Evolutionary conservation across 331 rosid genomes (phyloP).

Genomic region (Malus hybrid): DNA sequence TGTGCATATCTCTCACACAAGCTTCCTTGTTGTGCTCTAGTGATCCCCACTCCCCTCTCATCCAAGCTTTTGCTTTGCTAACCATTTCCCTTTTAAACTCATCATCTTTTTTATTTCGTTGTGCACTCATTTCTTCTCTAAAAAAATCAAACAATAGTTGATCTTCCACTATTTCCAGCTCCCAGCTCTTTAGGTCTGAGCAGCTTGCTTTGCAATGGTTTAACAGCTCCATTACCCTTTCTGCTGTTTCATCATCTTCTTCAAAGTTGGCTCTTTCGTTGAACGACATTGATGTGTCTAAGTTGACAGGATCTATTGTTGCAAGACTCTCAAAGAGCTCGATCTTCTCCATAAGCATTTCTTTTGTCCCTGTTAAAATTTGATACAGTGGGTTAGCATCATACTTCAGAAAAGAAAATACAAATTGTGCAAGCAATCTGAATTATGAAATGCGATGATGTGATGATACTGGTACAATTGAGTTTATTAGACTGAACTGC

Average conservation of each 20-base stretch:
- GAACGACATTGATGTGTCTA: conserved; percentile 15
- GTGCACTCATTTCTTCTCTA: conserved; percentile 26
- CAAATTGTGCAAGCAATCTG: neutral
- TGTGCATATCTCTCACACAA: conserved; percentile 45
- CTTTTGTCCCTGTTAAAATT: conserved; percentile 41
- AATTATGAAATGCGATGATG: no score
- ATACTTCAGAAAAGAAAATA: neutral
- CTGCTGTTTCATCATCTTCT: conserved; percentile 22
- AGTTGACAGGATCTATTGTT: conserved; percentile 22
- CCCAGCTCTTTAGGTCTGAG: conserved; percentile 3
- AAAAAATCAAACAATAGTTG: conserved; percentile 45
- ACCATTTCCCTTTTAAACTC: conserved; percentile 23
- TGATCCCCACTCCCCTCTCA: conserved; percentile 20
- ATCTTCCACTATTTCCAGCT: conserved; percentile 12
- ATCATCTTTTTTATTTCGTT: conserved; percentile 10
- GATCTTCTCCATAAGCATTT: conserved; percentile 27
- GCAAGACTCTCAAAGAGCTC: conserved; percentile 35
- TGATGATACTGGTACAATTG: no score
- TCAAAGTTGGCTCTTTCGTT: conserved; percentile 19
- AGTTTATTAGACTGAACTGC: no score
- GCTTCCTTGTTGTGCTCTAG: conserved; percentile 28
- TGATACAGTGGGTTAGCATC: neutral
- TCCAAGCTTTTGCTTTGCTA: conserved; percentile 45
- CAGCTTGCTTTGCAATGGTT: conserved; percentile 21
- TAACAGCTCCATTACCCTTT: conserved; percentile 35